These are phyloP conservation scores for Dimocarpus longan DNA, from an alignment of 345 rosid species.

Conservation along the genomic window DNA sequence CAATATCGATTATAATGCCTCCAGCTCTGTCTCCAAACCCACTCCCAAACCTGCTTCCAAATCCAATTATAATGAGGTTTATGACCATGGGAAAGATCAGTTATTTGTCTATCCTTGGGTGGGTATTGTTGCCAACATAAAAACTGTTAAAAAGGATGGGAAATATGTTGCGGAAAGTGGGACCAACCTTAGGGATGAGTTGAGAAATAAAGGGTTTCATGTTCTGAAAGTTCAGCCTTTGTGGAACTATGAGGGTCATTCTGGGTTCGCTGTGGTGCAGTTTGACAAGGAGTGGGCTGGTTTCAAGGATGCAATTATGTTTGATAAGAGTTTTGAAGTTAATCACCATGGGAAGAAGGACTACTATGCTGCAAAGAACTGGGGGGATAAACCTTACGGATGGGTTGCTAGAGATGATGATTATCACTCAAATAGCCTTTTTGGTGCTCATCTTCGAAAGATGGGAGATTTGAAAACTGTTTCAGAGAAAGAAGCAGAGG, in stretches of 20 bases:
- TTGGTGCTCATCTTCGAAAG: slow-evolving; percentile 49
- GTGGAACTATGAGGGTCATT: slow-evolving; percentile 60
- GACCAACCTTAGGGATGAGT: slow-evolving; percentile 48
- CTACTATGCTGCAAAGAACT: slow-evolving; percentile 26
- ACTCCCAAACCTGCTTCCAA: not conserved
- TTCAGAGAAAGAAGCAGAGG: slow-evolving; percentile 49
- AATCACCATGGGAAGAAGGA: slow-evolving; percentile 54
- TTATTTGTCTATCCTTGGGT: slow-evolving; percentile 68
- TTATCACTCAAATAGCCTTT: slow-evolving; percentile 28
- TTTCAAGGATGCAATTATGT: slow-evolving; percentile 53
- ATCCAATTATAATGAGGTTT: not conserved
- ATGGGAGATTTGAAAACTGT: slow-evolving; percentile 65
- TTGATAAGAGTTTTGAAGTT: slow-evolving; percentile 49
- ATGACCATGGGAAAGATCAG: slow-evolving; percentile 15
- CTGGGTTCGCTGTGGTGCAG: slow-evolving; percentile 68
- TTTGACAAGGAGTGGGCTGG: slow-evolving; percentile 66
- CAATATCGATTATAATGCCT: too few species aligned
- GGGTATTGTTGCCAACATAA: slow-evolving; percentile 69
- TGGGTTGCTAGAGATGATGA: slow-evolving; percentile 76
- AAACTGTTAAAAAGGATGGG: slow-evolving; percentile 40
- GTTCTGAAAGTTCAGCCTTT: slow-evolving; percentile 59
- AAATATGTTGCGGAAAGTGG: slow-evolving; percentile 66
- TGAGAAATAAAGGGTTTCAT: slow-evolving; percentile 55
- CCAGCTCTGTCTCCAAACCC: not conserved
- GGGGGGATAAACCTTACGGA: slow-evolving; percentile 51